Percentiles rank a stretch among this genome's conserved stretches.
Conservation (phyloP, 495 filamentous ascomycete genomes). For the Neurospora terricola region DNA sequence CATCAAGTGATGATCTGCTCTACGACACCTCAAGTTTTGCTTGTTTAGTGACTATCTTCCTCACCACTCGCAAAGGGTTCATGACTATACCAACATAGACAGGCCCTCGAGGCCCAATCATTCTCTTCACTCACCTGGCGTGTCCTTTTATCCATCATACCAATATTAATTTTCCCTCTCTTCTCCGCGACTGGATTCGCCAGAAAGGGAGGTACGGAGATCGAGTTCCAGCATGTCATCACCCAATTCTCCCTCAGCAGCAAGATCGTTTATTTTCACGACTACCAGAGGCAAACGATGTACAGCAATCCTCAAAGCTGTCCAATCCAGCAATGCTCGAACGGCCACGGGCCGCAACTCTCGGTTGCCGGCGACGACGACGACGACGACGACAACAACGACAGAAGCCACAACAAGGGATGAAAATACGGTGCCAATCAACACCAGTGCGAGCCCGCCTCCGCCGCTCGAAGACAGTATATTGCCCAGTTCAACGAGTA, state of each 20-base stretch:
- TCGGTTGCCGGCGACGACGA: conserved; percentile 1
- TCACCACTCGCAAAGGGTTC: conserved; percentile 7
- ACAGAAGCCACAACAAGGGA: conserved; percentile 3
- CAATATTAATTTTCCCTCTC: background rate
- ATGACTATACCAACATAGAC: conserved; percentile 31
- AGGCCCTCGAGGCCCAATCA: conserved; percentile 28
- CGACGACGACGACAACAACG: conserved; percentile 8
- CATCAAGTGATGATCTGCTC: background rate
- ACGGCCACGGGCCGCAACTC: conserved; percentile 2
- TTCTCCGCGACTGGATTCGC: conserved; percentile 36
- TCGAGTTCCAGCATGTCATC: conserved; percentile 21
- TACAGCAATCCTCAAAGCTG: conserved; percentile 34
- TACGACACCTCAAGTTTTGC: background rate
- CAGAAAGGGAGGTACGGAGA: conserved; percentile 4
- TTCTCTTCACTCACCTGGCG: background rate
- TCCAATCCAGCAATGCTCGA: conserved; percentile 6
- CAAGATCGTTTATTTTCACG: conserved; percentile 23
- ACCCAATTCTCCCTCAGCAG: conserved; percentile 26
- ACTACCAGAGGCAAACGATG: conserved; percentile 36
- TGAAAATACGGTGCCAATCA: conserved; percentile 5
- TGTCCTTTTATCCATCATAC: background rate
- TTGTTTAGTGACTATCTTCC: background rate
- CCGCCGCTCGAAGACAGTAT: conserved; percentile 3
- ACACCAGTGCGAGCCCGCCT: conserved; percentile 4
- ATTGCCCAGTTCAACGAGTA: conserved; percentile 17